A percentile compares a stretch with the other conserved stretches of the same genome.
phyloP scores from a whole-genome alignment of 2,329 filamentous ascomycete species.

The Aspergillus flavus region DNA sequence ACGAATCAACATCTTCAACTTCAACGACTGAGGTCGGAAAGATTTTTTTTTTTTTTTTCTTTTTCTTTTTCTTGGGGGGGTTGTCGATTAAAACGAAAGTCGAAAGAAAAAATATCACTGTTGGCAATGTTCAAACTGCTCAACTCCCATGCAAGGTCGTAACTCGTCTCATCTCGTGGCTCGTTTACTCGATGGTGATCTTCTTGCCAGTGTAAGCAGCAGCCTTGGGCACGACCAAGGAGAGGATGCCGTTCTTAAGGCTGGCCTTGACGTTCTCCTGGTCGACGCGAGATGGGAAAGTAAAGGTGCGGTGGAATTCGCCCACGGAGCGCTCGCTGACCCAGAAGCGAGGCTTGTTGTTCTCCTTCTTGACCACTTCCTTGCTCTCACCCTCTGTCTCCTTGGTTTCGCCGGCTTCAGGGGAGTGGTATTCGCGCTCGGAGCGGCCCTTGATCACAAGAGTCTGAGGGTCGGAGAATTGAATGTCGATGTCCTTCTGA shows the following conservation, averaged over 20 bases:
- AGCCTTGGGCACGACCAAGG: slow-evolving; percentile 60
- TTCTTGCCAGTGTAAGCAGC: slow-evolving; percentile 50
- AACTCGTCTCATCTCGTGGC: neutral
- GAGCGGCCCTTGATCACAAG: slow-evolving; percentile 48
- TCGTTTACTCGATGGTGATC: slow-evolving; percentile 58
- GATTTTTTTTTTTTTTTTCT: neutral
- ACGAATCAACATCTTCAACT: neutral
- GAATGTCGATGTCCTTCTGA: slow-evolving; percentile 50
- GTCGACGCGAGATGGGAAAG: slow-evolving; percentile 60
- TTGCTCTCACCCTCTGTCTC: slow-evolving; percentile 27
- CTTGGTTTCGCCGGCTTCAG: slow-evolving; percentile 51
- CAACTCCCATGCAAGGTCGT: neutral
- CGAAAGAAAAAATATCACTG: neutral
- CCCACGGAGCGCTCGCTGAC: slow-evolving; percentile 61
- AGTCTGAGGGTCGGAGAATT: slow-evolving; percentile 50
- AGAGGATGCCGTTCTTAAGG: slow-evolving; percentile 63
- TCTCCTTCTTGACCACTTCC: slow-evolving; percentile 20
- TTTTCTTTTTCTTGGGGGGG: neutral
- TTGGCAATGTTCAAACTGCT: neutral
- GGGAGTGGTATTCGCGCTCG: slow-evolving; percentile 38
- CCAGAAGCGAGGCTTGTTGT: slow-evolving; percentile 54
- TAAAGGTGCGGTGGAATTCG: slow-evolving; percentile 61
- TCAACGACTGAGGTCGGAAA: neutral
- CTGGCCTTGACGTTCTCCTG: slow-evolving; percentile 63
- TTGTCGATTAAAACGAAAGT: neutral